Base-by-base conservation (phyloP, 2,329 filamentous ascomycete species). In the Ustilaginoidea virens region DNA sequence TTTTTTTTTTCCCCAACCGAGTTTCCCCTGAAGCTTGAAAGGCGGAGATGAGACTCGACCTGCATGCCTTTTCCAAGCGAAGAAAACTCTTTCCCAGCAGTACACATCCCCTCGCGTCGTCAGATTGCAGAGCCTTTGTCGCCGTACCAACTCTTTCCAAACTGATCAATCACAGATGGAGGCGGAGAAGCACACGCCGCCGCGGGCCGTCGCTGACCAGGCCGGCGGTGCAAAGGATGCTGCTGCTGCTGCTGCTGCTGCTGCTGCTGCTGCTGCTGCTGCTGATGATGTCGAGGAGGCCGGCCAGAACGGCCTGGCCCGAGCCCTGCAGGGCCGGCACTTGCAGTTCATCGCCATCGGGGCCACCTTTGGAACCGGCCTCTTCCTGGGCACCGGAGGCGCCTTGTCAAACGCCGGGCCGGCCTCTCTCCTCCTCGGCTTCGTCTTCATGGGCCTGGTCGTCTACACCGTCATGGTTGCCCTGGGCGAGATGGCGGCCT, bases 401-500 rank as follows among this genome's bases (percentile, higher is more conserved):
- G 71, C 73, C 10, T 58, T 82, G 30, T 58, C 68, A 33, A 68
- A 61, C 27, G 63, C 72, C 7, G 77, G 78, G 0, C 77, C 78
- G 7, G 69, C 68, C 2, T 70, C 73, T 17, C 66, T 72, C 21
- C 59, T 83, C 26, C 65, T 83, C 38, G 74, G 72, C 27, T 82
- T 78, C 45, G 45, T 69, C 33, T 76, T 79, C 36, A 65, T 85
- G 44, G 80, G 78, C 29, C 61, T 69, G 11, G 67, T 86, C 33
- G 69, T 87, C 27, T 87, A 69, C 58, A 74, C 73, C 4, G 73
- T 86, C 52, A 85, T 87, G 75, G 62, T 64, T 27, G 64, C 63
- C 25, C 56, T 78, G 18, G 70, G 69, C 28, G 73, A 92, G 54
- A 78, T 90, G 64, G 75, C 80, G 7, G 75, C 80, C 8, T 82